Evolutionary conservation across 2,329 filamentous ascomycete genomes (phyloP), one percentile per base, ranked within the genome.

Genomic region (Macroventuria anomochaeta): DNA sequence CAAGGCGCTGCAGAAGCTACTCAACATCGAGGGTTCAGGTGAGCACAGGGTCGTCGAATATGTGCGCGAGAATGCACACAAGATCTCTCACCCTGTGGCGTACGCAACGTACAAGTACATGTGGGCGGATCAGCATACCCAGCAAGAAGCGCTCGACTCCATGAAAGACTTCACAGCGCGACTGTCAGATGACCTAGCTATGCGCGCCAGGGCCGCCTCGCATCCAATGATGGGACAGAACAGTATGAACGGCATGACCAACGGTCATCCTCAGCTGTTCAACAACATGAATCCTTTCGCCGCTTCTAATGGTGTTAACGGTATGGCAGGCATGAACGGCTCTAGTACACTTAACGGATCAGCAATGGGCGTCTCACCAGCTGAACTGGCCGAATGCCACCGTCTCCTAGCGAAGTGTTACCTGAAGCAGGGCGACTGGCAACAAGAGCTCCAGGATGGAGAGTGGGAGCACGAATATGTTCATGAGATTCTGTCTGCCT

Each of bases 91-190:
- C 21, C 90, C 93, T 56, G 91, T 99, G 42, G 89, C 91, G 28
- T 99, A 99, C 73, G 93, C 95, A n/a, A 88, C 96, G 17, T 87
- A 97, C 76, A 99, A 99, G 75, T 99, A 91, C 73, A 88, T 96
- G 74, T 99, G 96, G 95, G 90, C 93, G 55, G 86, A 88, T 46
- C 62, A 67, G n/a, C 65, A 67, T 38, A 64, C 69, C 53, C 68
- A 72, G 31, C 63, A 71, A 41, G 71, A 74, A 34, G 73, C 73
- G 7, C 79, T 90, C 26, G 76, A 83, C 36, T 81, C 83, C 53
- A 78, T 89, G 46, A 83, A 83, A 58, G 82, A 86, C 43, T 88
- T 89, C 63, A 88, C 85, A 2, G 69, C 78, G 7, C 77, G 80
- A 36, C 75, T 88, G 31, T 83, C 84, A 6, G 82, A 86, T 41